Conservation (phyloP, 805 yeast genomes). For the Myxozyma kluyveri region DNA sequence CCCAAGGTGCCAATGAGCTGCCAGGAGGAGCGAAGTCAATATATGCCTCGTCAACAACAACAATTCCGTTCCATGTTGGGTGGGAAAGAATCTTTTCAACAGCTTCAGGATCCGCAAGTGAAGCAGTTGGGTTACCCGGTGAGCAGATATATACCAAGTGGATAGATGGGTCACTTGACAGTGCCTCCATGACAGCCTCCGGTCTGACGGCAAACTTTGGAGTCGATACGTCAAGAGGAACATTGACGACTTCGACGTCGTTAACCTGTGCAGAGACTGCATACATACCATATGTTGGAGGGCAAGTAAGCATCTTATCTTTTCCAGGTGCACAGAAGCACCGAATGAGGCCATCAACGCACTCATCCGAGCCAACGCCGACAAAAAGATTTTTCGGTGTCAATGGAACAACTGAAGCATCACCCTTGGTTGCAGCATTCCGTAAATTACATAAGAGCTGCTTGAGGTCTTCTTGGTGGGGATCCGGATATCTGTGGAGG, state of each 20-base stretch:
- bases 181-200: constrained; percentile 50
- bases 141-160: constrained; percentile 83
- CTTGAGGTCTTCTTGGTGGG: constrained; percentile 82
- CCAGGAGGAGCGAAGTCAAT: constrained; percentile 75
- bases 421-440: constrained; percentile 47
- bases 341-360: constrained; percentile 83
- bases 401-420: constrained; percentile 39
- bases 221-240: constrained; percentile 62
- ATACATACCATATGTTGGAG: constrained; percentile 99
- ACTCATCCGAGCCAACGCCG: constrained; percentile 97
- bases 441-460: constrained; percentile 68
- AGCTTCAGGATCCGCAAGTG: constrained; percentile 50
- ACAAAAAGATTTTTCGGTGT: constrained; percentile 72
- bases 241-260: constrained; percentile 73
- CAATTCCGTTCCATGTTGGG: constrained; percentile 65
- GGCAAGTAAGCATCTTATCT: constrained; percentile 80
- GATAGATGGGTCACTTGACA: constrained; percentile 57
- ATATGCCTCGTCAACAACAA: constrained; percentile 89
- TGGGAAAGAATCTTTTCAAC: constrained; percentile 50
- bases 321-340: constrained; percentile 78
- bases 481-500: constrained; percentile 93
- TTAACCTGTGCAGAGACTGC: constrained; percentile 85
- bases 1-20: constrained; percentile 72
- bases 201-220: constrained; percentile 60
- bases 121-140: constrained; percentile 96